phyloP scores from a whole-genome alignment of 2,329 filamentous ascomycete genomes.

The Pyrenophora seminiperda region DNA sequence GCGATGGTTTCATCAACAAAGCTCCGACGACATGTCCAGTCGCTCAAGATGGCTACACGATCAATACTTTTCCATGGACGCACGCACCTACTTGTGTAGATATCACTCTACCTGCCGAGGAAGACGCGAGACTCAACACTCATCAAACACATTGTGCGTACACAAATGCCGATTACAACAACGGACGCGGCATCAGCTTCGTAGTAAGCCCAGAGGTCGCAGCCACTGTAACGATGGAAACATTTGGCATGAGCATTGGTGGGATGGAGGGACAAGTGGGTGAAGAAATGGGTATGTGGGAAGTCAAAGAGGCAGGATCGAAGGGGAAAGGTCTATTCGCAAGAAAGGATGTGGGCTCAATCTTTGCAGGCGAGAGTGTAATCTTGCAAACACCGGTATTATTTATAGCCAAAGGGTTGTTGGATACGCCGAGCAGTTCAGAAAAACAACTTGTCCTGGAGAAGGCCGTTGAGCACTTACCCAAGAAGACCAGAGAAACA shows the following conservation, averaged over 20 bases:
- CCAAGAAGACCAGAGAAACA: conserved; percentile 20
- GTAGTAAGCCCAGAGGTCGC: conserved; percentile 35
- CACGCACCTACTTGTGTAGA: conserved; percentile 35
- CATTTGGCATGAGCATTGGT: conserved; percentile 20
- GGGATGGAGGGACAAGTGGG: conserved; percentile 13
- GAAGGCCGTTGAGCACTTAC: conserved; percentile 32
- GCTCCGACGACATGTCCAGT: conserved; percentile 28
- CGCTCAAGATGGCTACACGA: conserved; percentile 29
- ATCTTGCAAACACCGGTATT: conserved; percentile 35
- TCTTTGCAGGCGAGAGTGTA: conserved; percentile 32
- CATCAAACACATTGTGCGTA: conserved; percentile 34
- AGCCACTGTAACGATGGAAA: conserved; percentile 23
- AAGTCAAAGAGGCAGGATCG: conserved; percentile 27
- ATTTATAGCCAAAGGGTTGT: conserved; percentile 23
- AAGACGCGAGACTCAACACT: conserved; percentile 10
- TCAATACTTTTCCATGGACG: conserved; percentile 38
- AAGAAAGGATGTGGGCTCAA: conserved; percentile 17
- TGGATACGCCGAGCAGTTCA: conserved; percentile 12
- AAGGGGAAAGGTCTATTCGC: conserved; percentile 38
- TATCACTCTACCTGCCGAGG: conserved; percentile 13
- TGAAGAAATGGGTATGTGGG: conserved; percentile 26
- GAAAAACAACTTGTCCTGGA: conserved; percentile 21
- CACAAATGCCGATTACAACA: conserved; percentile 32
- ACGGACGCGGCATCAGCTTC: conserved; percentile 38
- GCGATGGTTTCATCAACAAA: conserved; percentile 25